A percentile compares a stretch with the other conserved stretches of the same genome.
These are phyloP conservation scores for Saccharomyces eubayanus DNA, from an alignment of 805 yeast species.

Conservation along the genomic window DNA sequence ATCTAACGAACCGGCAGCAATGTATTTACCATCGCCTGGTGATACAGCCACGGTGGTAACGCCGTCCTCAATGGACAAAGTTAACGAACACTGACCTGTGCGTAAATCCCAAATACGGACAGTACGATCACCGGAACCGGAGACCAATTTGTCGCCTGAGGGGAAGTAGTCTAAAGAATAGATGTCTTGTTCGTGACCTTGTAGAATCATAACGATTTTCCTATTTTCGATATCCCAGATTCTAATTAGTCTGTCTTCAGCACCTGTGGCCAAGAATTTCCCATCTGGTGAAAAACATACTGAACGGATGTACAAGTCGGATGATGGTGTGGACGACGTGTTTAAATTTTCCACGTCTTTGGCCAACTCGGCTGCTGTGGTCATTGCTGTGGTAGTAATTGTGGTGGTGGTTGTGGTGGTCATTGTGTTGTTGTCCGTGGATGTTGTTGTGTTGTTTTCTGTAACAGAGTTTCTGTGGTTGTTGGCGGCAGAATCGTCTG, in stretches of 20 bases:
- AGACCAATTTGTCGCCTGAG: constrained; percentile 84
- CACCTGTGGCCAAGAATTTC: constrained; percentile 87
- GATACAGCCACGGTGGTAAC: constrained; percentile 96
- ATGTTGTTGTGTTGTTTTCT: constrained; percentile 11
- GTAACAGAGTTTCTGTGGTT: constrained; percentile 5
- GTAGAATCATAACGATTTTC: constrained; percentile 74
- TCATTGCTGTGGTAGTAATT: not conserved
- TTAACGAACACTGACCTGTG: constrained; percentile 79
- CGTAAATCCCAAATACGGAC: constrained; percentile 93
- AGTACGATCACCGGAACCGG: constrained; percentile 94
- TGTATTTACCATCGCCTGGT: constrained; percentile 77
- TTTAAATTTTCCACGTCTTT: not conserved
- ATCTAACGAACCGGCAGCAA: constrained; percentile 95
- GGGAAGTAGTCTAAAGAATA: constrained; percentile 93
- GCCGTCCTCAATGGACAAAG: constrained; percentile 90
- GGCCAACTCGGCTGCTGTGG: not conserved
- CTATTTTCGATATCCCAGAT: constrained; percentile 90
- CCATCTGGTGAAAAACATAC: constrained; percentile 96
- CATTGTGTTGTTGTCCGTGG: constrained; percentile 1
- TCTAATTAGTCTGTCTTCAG: constrained; percentile 82
- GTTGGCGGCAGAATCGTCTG: constrained; percentile 61
- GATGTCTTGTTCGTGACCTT: constrained; percentile 96
- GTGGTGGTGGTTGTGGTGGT: not conserved
- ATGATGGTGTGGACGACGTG: constrained; percentile 46
- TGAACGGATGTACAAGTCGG: constrained; percentile 86